phyloP scores from a whole-genome alignment of 2,329 filamentous ascomycete species.

The Aureobasidium musti region DNA sequence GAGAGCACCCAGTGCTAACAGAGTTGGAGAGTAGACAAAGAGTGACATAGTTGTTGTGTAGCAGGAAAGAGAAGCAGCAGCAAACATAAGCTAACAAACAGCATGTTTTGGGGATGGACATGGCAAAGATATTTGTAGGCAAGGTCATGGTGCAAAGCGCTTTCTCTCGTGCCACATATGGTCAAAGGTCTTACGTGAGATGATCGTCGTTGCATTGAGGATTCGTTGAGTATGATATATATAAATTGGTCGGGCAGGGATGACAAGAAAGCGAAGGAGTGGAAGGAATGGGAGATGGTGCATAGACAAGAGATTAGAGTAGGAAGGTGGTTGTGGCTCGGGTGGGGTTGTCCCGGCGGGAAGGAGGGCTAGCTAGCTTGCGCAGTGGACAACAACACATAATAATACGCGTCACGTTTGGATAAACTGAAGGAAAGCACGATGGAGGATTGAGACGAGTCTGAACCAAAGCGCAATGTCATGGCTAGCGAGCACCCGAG shows the following conservation, averaged over 20 bases:
- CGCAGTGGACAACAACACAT: slow-evolving; percentile 7
- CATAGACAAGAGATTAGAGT: neutral
- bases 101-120: neutral
- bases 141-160: neutral
- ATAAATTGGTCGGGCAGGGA: neutral
- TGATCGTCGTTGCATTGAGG: neutral
- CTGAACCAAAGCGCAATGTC: slow-evolving; percentile 37
- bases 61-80: neutral
- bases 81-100: neutral
- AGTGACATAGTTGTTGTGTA: neutral
- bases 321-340: neutral
- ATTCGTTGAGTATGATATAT: neutral
- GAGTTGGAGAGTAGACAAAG: neutral
- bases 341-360: neutral
- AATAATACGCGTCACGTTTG: neutral
- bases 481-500: slow-evolving; percentile 41
- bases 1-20: slow-evolving; percentile 5
- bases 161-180: neutral
- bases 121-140: neutral
- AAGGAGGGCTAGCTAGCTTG: slow-evolving; percentile 1
- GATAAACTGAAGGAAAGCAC: neutral
- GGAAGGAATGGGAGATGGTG: neutral
- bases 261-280: neutral
- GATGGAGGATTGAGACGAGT: slow-evolving; percentile 15
- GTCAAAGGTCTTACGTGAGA: neutral